A percentile compares a stretch with the other conserved stretches of the same genome.
These are phyloP conservation scores for Vitis vinifera DNA, from an alignment of 164 flowering plant species.

Conservation along the genomic window DNA sequence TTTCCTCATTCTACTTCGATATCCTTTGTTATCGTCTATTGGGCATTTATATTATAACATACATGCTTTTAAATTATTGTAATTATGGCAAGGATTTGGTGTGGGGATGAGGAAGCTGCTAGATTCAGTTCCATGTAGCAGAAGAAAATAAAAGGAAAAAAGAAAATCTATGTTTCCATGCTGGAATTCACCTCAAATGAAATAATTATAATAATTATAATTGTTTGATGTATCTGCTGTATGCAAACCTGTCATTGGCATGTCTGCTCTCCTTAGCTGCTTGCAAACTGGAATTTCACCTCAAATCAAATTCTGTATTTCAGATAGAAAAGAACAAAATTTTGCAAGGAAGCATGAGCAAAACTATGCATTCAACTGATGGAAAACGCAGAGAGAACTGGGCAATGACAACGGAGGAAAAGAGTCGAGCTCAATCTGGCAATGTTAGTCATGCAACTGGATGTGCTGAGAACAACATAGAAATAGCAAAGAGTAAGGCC, in stretches of 20 bases:
- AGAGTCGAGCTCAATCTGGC: conserved; percentile 15
- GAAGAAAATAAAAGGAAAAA: too few relatives aligned
- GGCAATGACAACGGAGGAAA: conserved; percentile 13
- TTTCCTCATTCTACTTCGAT: too few relatives aligned
- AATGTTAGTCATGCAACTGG: conserved; percentile 19
- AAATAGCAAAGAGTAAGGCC: conserved; percentile 13
- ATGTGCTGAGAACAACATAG: conserved; percentile 11
- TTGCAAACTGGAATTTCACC: neutral
- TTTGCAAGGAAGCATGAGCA: conserved; percentile 48
- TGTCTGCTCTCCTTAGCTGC: neutral
- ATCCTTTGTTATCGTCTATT: too few relatives aligned
- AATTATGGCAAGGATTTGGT: too few relatives aligned
- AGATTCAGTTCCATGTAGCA: too few relatives aligned
- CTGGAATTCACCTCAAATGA: too few relatives aligned
- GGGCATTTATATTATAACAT: too few relatives aligned
- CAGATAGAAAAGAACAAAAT: conserved; percentile 81
- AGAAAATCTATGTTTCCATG: too few relatives aligned
- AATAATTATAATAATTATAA: too few relatives aligned
- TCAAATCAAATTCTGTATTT: conserved; percentile 4
- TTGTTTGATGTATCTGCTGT: neutral
- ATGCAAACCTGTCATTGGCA: neutral
- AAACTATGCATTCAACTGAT: conserved; percentile 24
- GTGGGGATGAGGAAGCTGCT: too few relatives aligned
- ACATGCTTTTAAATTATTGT: too few relatives aligned
- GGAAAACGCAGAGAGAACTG: conserved; percentile 24